Percentiles rank a stretch among this genome's conserved stretches.
Conservation (phyloP, 169 alveolate genomes). For the Plasmodium malariae region DNA sequence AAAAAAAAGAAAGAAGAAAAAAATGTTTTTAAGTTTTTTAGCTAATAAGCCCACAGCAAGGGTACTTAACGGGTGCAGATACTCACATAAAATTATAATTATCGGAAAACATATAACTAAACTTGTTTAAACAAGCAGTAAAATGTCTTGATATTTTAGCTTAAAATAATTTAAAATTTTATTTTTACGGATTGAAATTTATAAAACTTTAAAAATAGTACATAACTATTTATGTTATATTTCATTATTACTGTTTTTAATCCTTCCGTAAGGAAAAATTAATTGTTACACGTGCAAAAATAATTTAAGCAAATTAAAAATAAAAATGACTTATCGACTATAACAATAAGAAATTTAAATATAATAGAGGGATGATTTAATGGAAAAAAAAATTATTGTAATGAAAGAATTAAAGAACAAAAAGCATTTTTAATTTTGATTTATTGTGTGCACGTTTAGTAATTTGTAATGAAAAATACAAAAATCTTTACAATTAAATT, state of each 20-base stretch:
- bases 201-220: slow-evolving; percentile 19
- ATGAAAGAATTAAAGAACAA: neutral
- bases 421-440: slow-evolving; percentile 6
- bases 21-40: no score
- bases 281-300: slow-evolving; percentile 3
- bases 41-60: slow-evolving; percentile 4
- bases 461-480: slow-evolving; percentile 4
- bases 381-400: slow-evolving; percentile 3
- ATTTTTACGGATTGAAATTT: slow-evolving; percentile 28
- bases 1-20: neutral
- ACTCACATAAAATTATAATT: slow-evolving; percentile 5
- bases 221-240: neutral
- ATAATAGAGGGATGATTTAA: slow-evolving; percentile 13
- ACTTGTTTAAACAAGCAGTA: neutral
- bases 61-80: slow-evolving; percentile 6
- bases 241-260: slow-evolving; percentile 13
- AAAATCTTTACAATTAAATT: slow-evolving; percentile 8
- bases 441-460: slow-evolving; percentile 10
- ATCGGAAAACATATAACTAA: slow-evolving; percentile 3
- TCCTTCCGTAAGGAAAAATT: neutral
- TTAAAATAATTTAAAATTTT: slow-evolving; percentile 13
- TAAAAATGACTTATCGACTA: neutral
- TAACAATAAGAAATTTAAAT: neutral
- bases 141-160: slow-evolving; percentile 9
- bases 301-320: slow-evolving; percentile 12